These are phyloP conservation scores for Hamamelis virginiana DNA, from an alignment of 164 flowering plant species.

Conservation along the genomic window DNA sequence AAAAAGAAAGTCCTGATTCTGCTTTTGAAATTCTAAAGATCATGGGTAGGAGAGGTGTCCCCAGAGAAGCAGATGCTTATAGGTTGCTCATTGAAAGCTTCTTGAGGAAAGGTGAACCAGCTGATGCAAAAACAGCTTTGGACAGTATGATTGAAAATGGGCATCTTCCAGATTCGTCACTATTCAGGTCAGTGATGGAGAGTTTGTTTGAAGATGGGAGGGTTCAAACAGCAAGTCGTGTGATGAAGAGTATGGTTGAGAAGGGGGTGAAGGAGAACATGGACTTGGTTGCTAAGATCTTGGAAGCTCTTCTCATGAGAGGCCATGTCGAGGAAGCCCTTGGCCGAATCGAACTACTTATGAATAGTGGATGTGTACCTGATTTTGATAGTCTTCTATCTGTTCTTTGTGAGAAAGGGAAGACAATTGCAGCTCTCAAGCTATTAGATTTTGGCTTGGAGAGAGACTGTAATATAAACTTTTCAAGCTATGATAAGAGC, in stretches of 20 bases:
- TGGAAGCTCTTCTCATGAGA: constrained; percentile 88
- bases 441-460: constrained; percentile 75
- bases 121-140: constrained; percentile 73
- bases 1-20: constrained; percentile 67
- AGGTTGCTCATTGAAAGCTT: constrained; percentile 55
- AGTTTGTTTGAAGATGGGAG: constrained; percentile 69
- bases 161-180: constrained; percentile 57
- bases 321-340: constrained; percentile 98
- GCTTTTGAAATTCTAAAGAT: constrained; percentile 73
- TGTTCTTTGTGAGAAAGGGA: constrained; percentile 68
- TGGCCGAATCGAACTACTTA: constrained; percentile 68
- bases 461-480: constrained; percentile 61
- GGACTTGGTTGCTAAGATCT: constrained; percentile 78
- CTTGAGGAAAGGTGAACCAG: constrained; percentile 76
- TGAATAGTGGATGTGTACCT: constrained; percentile 47
- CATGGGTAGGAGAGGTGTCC: constrained; percentile 68
- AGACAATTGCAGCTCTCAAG: constrained; percentile 81
- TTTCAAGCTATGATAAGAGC: constrained; percentile 76
- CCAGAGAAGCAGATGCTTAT: constrained; percentile 51
- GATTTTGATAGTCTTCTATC: constrained; percentile 64
- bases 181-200: constrained; percentile 69
- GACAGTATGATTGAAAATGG: constrained; percentile 81
- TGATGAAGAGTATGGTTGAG: constrained; percentile 87
- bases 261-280: constrained; percentile 83
- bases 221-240: constrained; percentile 88